Conservation (phyloP, 2,329 filamentous ascomycete genomes). For the Penicillium aurantiogriseum region DNA sequence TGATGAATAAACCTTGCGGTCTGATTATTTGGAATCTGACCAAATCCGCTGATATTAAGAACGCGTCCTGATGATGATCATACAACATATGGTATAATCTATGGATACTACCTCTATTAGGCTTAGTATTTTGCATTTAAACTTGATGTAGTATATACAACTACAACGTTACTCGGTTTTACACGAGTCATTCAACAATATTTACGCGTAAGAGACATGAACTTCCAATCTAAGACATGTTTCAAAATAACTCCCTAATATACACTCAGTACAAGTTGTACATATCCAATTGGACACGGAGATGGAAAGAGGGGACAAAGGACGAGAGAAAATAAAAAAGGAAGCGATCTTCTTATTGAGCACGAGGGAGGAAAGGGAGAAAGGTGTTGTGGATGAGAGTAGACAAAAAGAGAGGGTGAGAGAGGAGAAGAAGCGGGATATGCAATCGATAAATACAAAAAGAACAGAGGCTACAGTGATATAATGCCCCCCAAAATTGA, state of each 20-base stretch:
- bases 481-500: constrained; percentile 26
- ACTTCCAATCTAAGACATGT: constrained; percentile 1
- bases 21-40: not conserved
- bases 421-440: constrained; percentile 20
- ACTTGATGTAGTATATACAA: too few species aligned
- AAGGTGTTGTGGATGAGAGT: constrained; percentile 12
- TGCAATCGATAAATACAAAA: constrained; percentile 29
- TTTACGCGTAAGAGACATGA: not conserved
- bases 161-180: not conserved
- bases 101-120: too few species aligned
- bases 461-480: constrained; percentile 27
- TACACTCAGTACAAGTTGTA: constrained; percentile 25
- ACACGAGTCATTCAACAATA: not conserved
- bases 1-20: too few species aligned
- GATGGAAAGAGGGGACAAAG: constrained; percentile 3
- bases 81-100: too few species aligned
- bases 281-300: constrained; percentile 3
- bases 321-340: constrained; percentile 3
- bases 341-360: constrained; percentile 29
- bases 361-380: constrained; percentile 18
- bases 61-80: too few species aligned
- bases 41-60: not conserved
- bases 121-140: too few species aligned
- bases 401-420: constrained; percentile 18
- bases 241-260: constrained; percentile 23